phyloP scores from a whole-genome alignment of 495 filamentous ascomycete species.

The Tuber umbilicatum region DNA sequence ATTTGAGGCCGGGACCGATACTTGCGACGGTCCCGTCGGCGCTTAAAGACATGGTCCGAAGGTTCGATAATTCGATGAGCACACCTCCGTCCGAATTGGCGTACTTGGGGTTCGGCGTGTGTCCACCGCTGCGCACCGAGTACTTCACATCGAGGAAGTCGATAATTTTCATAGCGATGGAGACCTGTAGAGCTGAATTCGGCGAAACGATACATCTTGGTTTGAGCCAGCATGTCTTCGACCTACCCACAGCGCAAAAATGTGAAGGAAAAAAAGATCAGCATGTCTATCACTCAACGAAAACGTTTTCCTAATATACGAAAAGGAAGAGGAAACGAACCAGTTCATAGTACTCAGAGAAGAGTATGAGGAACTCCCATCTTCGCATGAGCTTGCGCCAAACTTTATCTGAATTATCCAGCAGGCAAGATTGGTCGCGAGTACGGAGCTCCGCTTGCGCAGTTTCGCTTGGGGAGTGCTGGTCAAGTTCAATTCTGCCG shows the following conservation, averaged over 20 bases:
- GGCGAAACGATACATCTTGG: conserved; percentile 48
- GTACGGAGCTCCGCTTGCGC: not conserved
- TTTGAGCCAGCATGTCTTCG: conserved; percentile 16
- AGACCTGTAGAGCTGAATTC: conserved; percentile 43
- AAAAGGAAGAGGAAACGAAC: not conserved
- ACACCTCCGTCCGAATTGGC: conserved; percentile 44
- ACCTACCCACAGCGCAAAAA: conserved; percentile 4
- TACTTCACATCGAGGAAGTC: conserved; percentile 43
- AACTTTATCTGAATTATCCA: not conserved
- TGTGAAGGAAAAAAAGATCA: not conserved
- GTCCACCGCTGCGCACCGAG: conserved; percentile 48
- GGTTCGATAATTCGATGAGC: conserved; percentile 44
- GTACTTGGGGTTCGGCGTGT: conserved; percentile 46
- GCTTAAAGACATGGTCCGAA: conserved; percentile 8
- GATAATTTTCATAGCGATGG: conserved; percentile 42
- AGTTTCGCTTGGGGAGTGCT: not conserved
- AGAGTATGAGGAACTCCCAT: not conserved
- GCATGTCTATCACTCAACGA: not conserved
- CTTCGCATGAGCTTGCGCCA: not conserved
- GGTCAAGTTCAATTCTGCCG: not conserved
- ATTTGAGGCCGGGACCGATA: conserved; percentile 22
- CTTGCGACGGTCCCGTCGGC: conserved; percentile 12
- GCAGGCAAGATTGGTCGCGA: not conserved
- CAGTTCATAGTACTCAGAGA: not conserved
- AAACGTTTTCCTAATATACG: not conserved